These are phyloP conservation scores for Pichia manshurica DNA, from an alignment of 805 yeast species.

Conservation along the genomic window DNA sequence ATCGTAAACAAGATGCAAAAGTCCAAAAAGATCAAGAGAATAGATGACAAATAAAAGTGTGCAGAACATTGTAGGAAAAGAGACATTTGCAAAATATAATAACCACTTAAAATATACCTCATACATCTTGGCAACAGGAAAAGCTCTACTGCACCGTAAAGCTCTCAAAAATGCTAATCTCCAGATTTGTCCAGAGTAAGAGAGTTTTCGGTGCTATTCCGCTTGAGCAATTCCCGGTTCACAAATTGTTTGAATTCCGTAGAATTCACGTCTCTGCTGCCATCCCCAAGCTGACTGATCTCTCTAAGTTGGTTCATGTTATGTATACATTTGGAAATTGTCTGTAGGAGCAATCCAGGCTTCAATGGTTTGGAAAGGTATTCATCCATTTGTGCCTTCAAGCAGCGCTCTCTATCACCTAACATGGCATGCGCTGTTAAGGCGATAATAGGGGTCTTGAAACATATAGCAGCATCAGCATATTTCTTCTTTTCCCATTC, in stretches of 20 bases:
- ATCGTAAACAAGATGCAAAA: background rate
- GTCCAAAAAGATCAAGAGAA: no score
- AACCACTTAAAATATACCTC: no score
- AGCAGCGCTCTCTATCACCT: conserved; percentile 82
- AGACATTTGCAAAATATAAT: no score
- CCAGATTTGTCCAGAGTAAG: no score
- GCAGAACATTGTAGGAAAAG: background rate
- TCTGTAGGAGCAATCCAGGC: conserved; percentile 75
- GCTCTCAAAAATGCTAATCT: no score
- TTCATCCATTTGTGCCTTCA: conserved; percentile 90
- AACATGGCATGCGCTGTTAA: conserved; percentile 92
- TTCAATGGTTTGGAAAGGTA: conserved; percentile 83
- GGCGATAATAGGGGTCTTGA: conserved; percentile 83
- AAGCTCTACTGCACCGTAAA: no score
- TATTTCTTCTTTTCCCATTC: conserved; percentile 86
- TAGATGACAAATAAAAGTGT: no score
- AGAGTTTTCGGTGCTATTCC: background rate
- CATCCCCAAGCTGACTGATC: conserved; percentile 13
- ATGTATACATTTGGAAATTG: conserved; percentile 78
- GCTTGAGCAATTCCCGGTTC: conserved; percentile 8
- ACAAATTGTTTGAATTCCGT: conserved; percentile 10
- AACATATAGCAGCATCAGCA: conserved; percentile 52
- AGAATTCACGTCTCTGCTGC: conserved; percentile 3
- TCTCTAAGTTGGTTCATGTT: conserved; percentile 59
- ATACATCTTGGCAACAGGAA: no score